Evolutionary conservation across 1,284 basidiomycete species (phyloP).

Genomic region (Ganoderma leucocontextum): DNA sequence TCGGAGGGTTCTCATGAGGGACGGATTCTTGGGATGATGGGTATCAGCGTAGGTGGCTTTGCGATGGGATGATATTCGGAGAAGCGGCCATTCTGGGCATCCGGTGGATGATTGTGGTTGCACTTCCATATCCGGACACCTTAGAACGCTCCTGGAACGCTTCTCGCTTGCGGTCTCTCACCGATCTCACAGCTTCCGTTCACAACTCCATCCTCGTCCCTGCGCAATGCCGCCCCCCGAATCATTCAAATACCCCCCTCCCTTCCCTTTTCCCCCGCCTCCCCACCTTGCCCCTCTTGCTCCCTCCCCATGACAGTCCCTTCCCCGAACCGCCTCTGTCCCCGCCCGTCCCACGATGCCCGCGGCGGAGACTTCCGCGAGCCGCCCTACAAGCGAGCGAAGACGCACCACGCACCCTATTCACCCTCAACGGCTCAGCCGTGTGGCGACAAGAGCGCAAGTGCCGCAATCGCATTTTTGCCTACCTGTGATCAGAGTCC

Average conservation of each 20-base stretch:
- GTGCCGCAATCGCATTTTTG: conserved; percentile 16
- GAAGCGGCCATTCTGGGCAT: conserved; percentile 28
- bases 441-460: conserved; percentile 7
- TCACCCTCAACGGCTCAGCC: conserved; percentile 9
- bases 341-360: conserved; percentile 10
- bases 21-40: conserved; percentile 20
- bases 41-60: conserved; percentile 13
- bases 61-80: conserved; percentile 28
- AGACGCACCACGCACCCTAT: conserved; percentile 21
- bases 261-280: conserved; percentile 9
- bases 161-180: conserved; percentile 34
- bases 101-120: conserved; percentile 28
- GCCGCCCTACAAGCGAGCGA: conserved; percentile 28
- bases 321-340: conserved; percentile 14
- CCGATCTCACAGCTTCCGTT: conserved; percentile 34
- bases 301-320: conserved; percentile 19
- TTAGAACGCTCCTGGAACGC: conserved; percentile 30
- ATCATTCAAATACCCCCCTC: conserved; percentile 19
- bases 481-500: conserved; percentile 20
- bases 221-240: conserved; percentile 7
- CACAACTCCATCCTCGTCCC: conserved; percentile 19
- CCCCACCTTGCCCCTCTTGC: conserved; percentile 8
- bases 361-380: neutral
- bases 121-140: conserved; percentile 21
- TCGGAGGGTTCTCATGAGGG: neutral